Conservation (phyloP, 2,329 filamentous ascomycete species). For the Berkeleyomyces basicola region DNA sequence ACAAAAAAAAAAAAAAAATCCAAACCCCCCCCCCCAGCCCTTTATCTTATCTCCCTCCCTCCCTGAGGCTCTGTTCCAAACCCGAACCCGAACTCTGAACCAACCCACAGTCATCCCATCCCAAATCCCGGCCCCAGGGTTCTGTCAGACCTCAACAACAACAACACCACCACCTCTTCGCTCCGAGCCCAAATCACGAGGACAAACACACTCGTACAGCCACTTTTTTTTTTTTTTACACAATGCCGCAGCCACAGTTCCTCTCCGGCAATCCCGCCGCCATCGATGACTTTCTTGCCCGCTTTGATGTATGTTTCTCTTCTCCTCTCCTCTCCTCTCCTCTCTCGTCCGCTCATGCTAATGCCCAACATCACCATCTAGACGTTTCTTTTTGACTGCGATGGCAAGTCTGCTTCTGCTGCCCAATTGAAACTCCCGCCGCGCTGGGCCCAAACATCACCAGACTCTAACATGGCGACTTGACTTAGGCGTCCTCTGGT, state of each 20-base stretch:
- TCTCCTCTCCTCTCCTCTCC: no score
- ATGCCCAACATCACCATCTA: constrained; percentile 22
- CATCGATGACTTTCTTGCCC: constrained; percentile 70
- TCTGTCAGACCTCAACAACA: no score
- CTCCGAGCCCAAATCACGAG: not conserved
- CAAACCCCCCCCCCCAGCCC: no score
- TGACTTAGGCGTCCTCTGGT: constrained; percentile 75
- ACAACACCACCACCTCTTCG: no score
- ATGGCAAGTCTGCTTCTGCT: constrained; percentile 44
- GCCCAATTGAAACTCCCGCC: not conserved
- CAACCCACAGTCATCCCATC: no score
- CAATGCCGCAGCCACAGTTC: constrained; percentile 35
- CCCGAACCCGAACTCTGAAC: no score
- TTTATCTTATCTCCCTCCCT: no score
- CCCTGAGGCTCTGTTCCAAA: no score
- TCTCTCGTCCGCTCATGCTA: not conserved
- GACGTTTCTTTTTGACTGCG: constrained; percentile 92
- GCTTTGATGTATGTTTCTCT: constrained; percentile 62
- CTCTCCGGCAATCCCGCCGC: constrained; percentile 64
- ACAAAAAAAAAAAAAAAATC: no score
- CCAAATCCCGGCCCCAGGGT: no score
- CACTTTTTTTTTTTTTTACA: not conserved
- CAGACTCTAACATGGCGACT: not conserved
- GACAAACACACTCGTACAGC: not conserved
- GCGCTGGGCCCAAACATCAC: no score